A percentile compares a stretch with the other conserved stretches of the same genome.
phyloP scores from a whole-genome alignment of 352 stramenopile genomes.

The Pythium scleroteichum region DNA sequence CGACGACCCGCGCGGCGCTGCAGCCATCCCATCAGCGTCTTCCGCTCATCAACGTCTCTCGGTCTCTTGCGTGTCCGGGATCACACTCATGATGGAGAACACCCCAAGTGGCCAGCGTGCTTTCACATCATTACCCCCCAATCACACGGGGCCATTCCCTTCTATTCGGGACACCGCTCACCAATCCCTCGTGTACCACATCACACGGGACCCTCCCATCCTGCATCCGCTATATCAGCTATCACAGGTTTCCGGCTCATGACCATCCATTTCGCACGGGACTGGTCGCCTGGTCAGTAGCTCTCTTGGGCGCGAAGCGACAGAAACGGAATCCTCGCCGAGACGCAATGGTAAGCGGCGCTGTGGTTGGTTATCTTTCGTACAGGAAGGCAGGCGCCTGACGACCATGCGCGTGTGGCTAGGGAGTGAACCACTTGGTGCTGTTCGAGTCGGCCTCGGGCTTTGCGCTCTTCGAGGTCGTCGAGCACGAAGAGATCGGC shows the following conservation, averaged over 20 bases:
- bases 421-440: conserved; percentile 84
- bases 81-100: no score
- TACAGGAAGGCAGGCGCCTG: no score
- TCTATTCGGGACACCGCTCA: conserved; percentile 13
- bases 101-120: no score
- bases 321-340: conserved; percentile 10
- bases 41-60: neutral
- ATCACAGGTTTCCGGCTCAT: conserved; percentile 32
- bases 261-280: conserved; percentile 29
- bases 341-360: conserved; percentile 10
- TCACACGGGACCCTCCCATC: conserved; percentile 20
- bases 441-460: conserved; percentile 98
- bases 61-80: conserved; percentile 9
- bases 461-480: conserved; percentile 98
- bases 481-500: conserved; percentile 98
- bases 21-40: conserved; percentile 16
- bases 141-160: neutral
- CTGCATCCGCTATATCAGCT: conserved; percentile 8
- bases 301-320: conserved; percentile 13
- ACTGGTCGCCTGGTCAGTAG: conserved; percentile 7
- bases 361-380: neutral
- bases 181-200: no score
- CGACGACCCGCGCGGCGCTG: conserved; percentile 11
- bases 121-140: no score
- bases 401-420: neutral